These are phyloP conservation scores for Pinus taeda DNA, from an alignment of 75 land plant species.

Conservation along the genomic window DNA sequence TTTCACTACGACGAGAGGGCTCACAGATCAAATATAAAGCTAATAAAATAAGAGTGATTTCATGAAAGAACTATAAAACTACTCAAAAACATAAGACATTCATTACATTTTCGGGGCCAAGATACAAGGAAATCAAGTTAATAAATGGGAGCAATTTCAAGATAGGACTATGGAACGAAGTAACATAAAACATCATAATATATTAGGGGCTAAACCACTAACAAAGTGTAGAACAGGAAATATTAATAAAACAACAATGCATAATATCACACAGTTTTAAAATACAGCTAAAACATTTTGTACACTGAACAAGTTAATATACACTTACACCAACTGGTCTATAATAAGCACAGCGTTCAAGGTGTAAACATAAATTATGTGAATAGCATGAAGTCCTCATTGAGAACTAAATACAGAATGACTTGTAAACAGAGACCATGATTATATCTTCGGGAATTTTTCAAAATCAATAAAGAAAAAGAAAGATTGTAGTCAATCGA, in stretches of 20 bases:
- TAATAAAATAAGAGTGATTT: too few relatives aligned
- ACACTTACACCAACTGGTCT: not conserved
- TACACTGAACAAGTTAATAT: not conserved
- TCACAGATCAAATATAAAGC: too few relatives aligned
- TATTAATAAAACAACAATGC: not conserved
- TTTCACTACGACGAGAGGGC: too few relatives aligned
- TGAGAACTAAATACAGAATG: not conserved
- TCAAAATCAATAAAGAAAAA: not conserved
- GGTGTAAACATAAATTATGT: not conserved
- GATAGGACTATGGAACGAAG: not conserved
- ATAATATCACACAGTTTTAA: not conserved
- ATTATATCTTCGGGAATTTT: not conserved
- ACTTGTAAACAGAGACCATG: not conserved
- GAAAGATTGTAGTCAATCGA: not conserved
- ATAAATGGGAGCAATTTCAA: not conserved
- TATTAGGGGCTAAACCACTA: not conserved
- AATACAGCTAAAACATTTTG: not conserved
- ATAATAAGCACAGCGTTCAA: slow-evolving; percentile 3
- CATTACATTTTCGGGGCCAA: too few relatives aligned
- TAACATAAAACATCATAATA: not conserved
- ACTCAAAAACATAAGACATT: too few relatives aligned
- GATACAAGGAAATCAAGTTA: too few relatives aligned
- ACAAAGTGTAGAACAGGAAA: not conserved
- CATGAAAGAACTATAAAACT: too few relatives aligned
- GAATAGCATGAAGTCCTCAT: not conserved